Conservation (phyloP, 805 yeast species). For the Monosporozyma servazzii region DNA sequence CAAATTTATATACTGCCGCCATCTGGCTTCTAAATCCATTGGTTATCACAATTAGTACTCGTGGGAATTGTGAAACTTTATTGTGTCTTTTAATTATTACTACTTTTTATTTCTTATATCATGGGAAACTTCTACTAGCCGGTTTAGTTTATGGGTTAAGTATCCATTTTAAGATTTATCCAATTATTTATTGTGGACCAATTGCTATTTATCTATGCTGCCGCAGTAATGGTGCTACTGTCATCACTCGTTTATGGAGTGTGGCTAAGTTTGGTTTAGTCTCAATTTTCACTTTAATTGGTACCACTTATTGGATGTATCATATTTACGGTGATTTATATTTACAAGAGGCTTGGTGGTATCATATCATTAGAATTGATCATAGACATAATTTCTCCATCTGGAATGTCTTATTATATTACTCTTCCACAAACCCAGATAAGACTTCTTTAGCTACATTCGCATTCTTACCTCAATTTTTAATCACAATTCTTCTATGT, state of each 20-base stretch:
- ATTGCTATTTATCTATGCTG: conserved; percentile 37
- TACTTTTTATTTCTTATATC: conserved; percentile 40
- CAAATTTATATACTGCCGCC: conserved; percentile 11
- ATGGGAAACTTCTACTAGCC: conserved; percentile 24
- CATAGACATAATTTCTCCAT: conserved; percentile 93
- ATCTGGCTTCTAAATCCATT: conserved; percentile 91
- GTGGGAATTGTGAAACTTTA: conserved; percentile 90
- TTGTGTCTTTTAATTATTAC: conserved; percentile 67
- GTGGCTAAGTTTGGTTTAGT: conserved; percentile 37
- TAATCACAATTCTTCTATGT: conserved; percentile 24
- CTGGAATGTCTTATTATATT: conserved; percentile 67
- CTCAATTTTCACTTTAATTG: conserved; percentile 36
- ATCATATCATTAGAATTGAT: conserved; percentile 76
- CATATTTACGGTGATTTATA: conserved; percentile 63
- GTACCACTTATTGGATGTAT: conserved; percentile 54
- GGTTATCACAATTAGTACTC: conserved; percentile 85
- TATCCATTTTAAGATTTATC: conserved; percentile 86
- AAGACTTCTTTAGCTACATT: conserved; percentile 27
- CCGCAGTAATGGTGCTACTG: conserved; percentile 5
- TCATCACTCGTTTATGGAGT: background rate
- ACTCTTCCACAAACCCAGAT: conserved; percentile 37
- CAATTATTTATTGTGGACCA: conserved; percentile 72
- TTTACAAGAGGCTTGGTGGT: conserved; percentile 66
- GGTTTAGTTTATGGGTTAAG: conserved; percentile 62
- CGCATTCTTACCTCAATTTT: conserved; percentile 80